Conservation (phyloP, 352 stramenopile species). For the Phytopythium chamaehyphon region DNA sequence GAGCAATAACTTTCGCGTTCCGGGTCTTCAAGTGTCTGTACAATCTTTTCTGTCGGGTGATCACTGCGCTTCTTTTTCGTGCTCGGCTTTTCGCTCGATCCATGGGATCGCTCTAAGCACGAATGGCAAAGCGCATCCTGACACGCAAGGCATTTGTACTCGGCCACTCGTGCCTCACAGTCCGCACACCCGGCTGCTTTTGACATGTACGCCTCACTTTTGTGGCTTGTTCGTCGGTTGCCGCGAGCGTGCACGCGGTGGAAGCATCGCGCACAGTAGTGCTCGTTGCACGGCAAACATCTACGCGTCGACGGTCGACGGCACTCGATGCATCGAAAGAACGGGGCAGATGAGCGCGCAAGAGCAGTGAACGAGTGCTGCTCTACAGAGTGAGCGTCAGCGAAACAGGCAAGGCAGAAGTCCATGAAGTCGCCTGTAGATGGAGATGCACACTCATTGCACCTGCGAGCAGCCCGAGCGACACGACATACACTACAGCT, state of each 20-base stretch:
- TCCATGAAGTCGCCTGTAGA: constrained; percentile 60
- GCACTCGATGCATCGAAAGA: constrained; percentile 76
- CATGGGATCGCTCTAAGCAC: constrained; percentile 61
- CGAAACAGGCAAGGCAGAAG: constrained; percentile 74
- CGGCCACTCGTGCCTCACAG: constrained; percentile 66
- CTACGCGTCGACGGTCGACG: constrained; percentile 47
- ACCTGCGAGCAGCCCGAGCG: constrained; percentile 56
- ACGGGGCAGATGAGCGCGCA: constrained; percentile 21
- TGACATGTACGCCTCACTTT: constrained; percentile 52
- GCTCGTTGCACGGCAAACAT: constrained; percentile 70
- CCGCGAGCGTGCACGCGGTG: constrained; percentile 56
- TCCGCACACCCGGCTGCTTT: constrained; percentile 63
- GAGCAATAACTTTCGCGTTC: constrained; percentile 48
- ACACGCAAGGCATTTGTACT: constrained; percentile 58
- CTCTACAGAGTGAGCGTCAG: constrained; percentile 42
- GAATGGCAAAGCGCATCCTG: constrained; percentile 62
- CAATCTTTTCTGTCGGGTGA: constrained; percentile 43
- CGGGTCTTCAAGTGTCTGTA: constrained; percentile 32
- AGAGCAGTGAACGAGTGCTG: constrained; percentile 56
- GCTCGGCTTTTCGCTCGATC: constrained; percentile 20
- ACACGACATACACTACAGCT: constrained; percentile 53
- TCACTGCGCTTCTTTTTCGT: constrained; percentile 9
- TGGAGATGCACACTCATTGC: constrained; percentile 58
- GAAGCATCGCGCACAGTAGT: constrained; percentile 82
- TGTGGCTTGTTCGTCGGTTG: constrained; percentile 48